Conservation (phyloP, 1,139 yeast species). For the Taphrina deformans region DNA sequence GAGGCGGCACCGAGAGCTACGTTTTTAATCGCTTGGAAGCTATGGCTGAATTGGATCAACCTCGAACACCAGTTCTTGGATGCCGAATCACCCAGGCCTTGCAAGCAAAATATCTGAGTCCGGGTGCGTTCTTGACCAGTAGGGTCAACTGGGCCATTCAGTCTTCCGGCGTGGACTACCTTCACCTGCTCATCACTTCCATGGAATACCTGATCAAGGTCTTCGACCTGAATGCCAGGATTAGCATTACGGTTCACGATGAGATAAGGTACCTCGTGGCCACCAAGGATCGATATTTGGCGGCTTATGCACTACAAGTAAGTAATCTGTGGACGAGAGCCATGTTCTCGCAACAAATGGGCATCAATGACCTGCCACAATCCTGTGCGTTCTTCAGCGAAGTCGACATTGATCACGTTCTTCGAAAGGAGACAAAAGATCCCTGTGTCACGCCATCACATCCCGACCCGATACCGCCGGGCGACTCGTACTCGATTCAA, state of each 20-base stretch:
- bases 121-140: conserved; percentile 75
- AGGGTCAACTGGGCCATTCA: conserved; percentile 98
- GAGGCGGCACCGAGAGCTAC: conserved; percentile 92
- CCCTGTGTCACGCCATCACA: conserved; percentile 92
- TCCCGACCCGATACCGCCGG: conserved; percentile 68
- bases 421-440: conserved; percentile 84
- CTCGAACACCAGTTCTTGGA: conserved; percentile 88
- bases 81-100: conserved; percentile 91
- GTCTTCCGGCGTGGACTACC: conserved; percentile 94
- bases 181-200: conserved; percentile 78
- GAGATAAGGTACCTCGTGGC: conserved; percentile 81
- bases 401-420: conserved; percentile 82
- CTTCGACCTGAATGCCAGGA: conserved; percentile 72
- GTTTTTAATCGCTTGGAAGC: conserved; percentile 85
- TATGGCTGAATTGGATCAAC: conserved; percentile 80
- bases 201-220: conserved; percentile 77
- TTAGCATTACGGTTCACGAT: conserved; percentile 89
- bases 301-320: conserved; percentile 80
- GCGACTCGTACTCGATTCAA: conserved; percentile 69
- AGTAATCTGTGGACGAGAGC: conserved; percentile 96
- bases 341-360: conserved; percentile 89
- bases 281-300: conserved; percentile 69
- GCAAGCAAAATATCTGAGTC: conserved; percentile 62
- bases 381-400: conserved; percentile 94
- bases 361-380: conserved; percentile 86